phyloP scores from a whole-genome alignment of 129 eudicot species.

The Dittrichia graveolens region DNA sequence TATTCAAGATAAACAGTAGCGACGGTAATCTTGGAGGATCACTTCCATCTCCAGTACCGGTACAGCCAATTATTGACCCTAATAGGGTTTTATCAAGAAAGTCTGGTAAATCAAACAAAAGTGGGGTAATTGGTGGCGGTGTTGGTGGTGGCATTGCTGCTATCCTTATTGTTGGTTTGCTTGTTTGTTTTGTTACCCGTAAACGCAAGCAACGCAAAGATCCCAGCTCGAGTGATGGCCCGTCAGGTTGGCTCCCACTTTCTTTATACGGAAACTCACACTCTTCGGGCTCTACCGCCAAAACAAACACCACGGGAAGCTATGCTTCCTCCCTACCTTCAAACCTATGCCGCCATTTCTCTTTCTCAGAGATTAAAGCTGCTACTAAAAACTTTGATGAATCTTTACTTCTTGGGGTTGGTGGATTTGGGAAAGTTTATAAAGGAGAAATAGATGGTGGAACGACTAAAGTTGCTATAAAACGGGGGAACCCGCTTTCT shows the following conservation, averaged over 20 bases:
- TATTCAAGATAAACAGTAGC: constrained; percentile 61
- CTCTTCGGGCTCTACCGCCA: constrained; percentile 73
- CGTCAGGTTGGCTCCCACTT: constrained; percentile 93
- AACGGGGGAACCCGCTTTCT: constrained; percentile 86
- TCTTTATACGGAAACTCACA: constrained; percentile 91
- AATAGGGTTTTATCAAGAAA: constrained; percentile 16
- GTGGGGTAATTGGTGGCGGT: constrained; percentile 61
- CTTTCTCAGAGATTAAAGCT: constrained; percentile 84
- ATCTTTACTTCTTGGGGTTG: constrained; percentile 79
- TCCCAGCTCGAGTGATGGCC: constrained; percentile 76
- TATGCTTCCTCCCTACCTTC: constrained; percentile 86
- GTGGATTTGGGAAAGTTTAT: constrained; percentile 95
- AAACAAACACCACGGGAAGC: constrained; percentile 86
- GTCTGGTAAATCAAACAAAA: constrained; percentile 45
- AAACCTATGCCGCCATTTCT: constrained; percentile 90
- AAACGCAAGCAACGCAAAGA: constrained; percentile 57
- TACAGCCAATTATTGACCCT: constrained; percentile 36
- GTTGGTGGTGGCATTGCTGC: constrained; percentile 78
- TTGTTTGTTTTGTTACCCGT: constrained; percentile 57
- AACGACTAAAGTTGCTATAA: constrained; percentile 80
- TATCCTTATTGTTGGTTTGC: constrained; percentile 52
- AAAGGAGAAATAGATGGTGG: constrained; percentile 89
- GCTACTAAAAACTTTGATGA: constrained; percentile 97
- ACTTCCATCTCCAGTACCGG: constrained; percentile 67
- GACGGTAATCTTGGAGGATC: constrained; percentile 77